Base-by-base conservation (phyloP, 352 stramenopile genomes). In the Aphanomyces euteiches region DNA sequence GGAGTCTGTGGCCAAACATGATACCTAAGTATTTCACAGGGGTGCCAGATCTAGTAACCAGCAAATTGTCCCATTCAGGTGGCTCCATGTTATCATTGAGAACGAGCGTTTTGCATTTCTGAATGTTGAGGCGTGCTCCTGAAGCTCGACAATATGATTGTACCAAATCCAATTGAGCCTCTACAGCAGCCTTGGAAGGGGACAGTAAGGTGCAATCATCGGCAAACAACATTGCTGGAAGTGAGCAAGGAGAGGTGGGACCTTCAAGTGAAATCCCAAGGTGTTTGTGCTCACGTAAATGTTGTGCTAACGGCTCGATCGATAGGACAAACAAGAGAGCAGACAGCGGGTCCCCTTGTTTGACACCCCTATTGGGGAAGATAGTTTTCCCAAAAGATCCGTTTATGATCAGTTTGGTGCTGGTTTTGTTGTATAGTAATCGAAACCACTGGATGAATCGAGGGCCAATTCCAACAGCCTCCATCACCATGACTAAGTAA, bases 191-290 rank as follows among this genome's bases (percentile, higher is more conserved):
- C n/a, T n/a, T 17, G 57, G 10, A 5, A 53, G 45, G 4, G 3
- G 54, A 45, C 8, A 76, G 53, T 6, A 78, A 21, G 7, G 67
- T 72, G 17, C 70, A 74, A 41, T 76, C 74, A 56, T 75, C 64
- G 6, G 69, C 65, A 59, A 76, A 76, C 38, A 75, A 76, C n/a
- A 74, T 19, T 12, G 53, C 60, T 78, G 74, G 47, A 74, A 48
- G 43, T 8, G 43, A 15, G 43, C 43, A 8, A 48, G 8, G 43
- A 15, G 43, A 15, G 43, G 43, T 48, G n/a, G n/a, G n/a, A n/a
- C n/a, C n/a, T n/a, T n/a, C n/a, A n/a, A n/a, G n/a, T 48, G 43
- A 48, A 15, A 48, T 48, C 8, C 43, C 43, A 48, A 48, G 43
- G 15, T 48, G 8, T 15, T 8, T 8, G 43, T 48, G 43, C 15